Evolutionary conservation across 805 yeast species (phyloP).

Genomic region (Cyberlindnera euphorbiae): DNA sequence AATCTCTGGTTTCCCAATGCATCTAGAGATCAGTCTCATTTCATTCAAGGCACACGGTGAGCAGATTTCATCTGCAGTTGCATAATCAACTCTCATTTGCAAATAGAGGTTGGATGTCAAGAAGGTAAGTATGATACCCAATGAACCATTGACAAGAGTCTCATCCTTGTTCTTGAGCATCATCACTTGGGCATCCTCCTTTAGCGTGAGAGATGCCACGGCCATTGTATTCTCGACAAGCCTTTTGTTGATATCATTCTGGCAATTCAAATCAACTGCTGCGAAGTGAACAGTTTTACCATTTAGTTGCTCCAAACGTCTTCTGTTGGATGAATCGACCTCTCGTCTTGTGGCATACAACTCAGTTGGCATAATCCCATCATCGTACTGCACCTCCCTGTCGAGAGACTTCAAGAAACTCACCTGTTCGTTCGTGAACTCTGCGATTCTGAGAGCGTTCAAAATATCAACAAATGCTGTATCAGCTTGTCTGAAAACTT

Average conservation of each 20-base stretch:
- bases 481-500: constrained; percentile 92
- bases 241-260: no score
- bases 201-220: constrained; percentile 54
- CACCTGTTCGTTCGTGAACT: constrained; percentile 45
- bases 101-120: constrained; percentile 25
- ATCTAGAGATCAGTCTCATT: constrained; percentile 28
- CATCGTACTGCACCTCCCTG: constrained; percentile 55
- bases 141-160: constrained; percentile 80
- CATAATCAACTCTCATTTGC: constrained; percentile 10
- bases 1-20: constrained; percentile 23
- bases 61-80: constrained; percentile 9
- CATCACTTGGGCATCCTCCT: constrained; percentile 93
- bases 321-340: constrained; percentile 70
- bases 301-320: constrained; percentile 43
- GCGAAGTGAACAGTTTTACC: constrained; percentile 42
- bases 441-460: constrained; percentile 75
- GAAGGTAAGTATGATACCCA: constrained; percentile 62
- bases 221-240: constrained; percentile 61
- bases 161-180: constrained; percentile 78
- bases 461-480: constrained; percentile 68
- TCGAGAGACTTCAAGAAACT: constrained; percentile 46
- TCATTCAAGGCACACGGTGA: constrained; percentile 18
- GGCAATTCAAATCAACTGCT: constrained; percentile 35
- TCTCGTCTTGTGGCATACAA: constrained; percentile 81
- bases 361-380: constrained; percentile 86